Base-by-base conservation (phyloP, 352 stramenopile genomes). In the Pythium phragmiticola region DNA sequence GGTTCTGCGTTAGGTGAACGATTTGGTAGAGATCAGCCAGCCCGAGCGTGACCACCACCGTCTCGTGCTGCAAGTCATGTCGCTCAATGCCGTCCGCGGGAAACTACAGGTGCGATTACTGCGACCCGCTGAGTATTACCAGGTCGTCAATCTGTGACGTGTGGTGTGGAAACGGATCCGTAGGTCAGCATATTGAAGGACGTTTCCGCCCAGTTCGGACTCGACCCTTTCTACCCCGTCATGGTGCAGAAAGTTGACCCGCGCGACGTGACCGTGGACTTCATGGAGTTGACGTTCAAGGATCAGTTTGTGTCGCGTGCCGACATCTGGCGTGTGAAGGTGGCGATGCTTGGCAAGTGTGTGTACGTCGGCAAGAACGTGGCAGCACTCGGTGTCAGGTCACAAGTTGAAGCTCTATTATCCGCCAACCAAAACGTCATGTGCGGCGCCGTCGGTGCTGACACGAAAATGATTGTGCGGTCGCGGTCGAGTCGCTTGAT, bases 391-490 rank as follows among this genome's bases (percentile, higher is more conserved):
- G 75, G 81, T n/a, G 89, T 98, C 33, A 88, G 93, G 46, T 92
- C 87, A 2, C 81, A 96, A 53, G 92, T 98, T 57, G 92, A 98
- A 50, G 94, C 97, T 42, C 74, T 97, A 17, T 72, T 97, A 41
- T 75, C 84, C 1, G 81, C 81, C 37, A 80, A 80, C 36, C 72
- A 84, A 36, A 75, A 80, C 2, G 75, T 97, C 1, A 64, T 86
- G 47, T 98, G 88, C 36, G 97, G 96, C 14, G 86, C 99, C 42
- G 91, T 99, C 54, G 95, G 91, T 33, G 85, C 96, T 21, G 79
- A 95, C 26, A 99, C 97, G 6, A 99, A 98, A 72, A 93, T 99
- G 46, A 98, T 97, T 21, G 98, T 96, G 13, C 86, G 82, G 55
- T 99, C 94, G 33, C 84, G 95, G 12, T 98, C 93, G 2, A 95